Conservation (phyloP, 257 asterid species). For the Lithospermum erythrorhizon region DNA sequence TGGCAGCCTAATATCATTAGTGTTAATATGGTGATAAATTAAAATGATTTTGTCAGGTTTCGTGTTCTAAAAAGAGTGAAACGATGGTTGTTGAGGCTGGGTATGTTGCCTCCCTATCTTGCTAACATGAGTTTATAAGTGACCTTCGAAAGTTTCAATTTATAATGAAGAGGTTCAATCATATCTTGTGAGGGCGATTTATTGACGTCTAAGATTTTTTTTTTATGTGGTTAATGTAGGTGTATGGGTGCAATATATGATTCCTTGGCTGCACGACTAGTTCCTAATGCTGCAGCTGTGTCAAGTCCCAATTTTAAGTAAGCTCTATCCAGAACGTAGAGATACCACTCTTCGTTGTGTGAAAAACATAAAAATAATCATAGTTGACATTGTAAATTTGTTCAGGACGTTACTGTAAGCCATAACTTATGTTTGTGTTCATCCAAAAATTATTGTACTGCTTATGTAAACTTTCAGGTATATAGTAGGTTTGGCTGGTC, state of each 20-base stretch:
- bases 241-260: slow-evolving; percentile 70
- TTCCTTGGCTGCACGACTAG: slow-evolving; percentile 68
- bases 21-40: no score
- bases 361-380: no score
- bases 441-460: slow-evolving; percentile 1
- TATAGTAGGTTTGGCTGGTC: slow-evolving; percentile 87
- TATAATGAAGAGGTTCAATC: not conserved
- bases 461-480: slow-evolving; percentile 37
- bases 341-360: no score
- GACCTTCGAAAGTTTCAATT: not conserved
- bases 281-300: slow-evolving; percentile 68
- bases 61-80: slow-evolving; percentile 19
- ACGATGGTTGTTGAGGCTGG: slow-evolving; percentile 19
- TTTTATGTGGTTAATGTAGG: slow-evolving; percentile 27
- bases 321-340: slow-evolving; percentile 14
- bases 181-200: not conserved
- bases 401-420: no score
- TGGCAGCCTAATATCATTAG: not conserved
- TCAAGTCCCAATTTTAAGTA: slow-evolving; percentile 64
- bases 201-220: not conserved
- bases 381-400: not conserved
- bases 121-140: not conserved
- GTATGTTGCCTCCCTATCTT: slow-evolving; percentile 18
- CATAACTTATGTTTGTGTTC: slow-evolving; percentile 4
- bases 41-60: slow-evolving; percentile 18